A percentile compares a stretch with the other conserved stretches of the same genome.
These are phyloP conservation scores for Cryphonectria radicalis DNA, from an alignment of 2,329 filamentous ascomycete species.

Conservation along the genomic window DNA sequence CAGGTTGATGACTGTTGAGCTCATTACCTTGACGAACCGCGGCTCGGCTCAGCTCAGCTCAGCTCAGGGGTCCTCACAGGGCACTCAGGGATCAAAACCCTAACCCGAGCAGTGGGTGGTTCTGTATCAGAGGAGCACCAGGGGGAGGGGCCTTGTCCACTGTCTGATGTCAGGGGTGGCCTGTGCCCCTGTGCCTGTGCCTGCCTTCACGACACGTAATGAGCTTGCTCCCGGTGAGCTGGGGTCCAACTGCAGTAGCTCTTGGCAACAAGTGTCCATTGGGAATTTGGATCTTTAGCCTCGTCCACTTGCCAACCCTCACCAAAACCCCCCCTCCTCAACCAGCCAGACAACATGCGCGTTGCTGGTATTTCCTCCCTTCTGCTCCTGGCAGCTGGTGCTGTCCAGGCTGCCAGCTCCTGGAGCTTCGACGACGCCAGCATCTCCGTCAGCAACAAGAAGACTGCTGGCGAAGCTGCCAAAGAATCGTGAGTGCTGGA, in stretches of 20 bases:
- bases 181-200: conserved; percentile 10
- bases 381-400: conserved; percentile 54
- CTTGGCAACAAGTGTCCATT: conserved; percentile 26
- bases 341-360: conserved; percentile 42
- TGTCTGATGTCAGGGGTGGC: conserved; percentile 8
- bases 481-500: conserved; percentile 66
- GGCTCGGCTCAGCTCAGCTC: conserved; percentile 14
- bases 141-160: not conserved
- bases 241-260: conserved; percentile 12
- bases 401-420: conserved; percentile 57
- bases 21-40: not conserved
- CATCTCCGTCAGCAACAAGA: conserved; percentile 69
- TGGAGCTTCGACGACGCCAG: conserved; percentile 79
- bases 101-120: not conserved
- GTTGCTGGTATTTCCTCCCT: conserved; percentile 46
- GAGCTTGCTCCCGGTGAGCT: conserved; percentile 14
- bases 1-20: not conserved
- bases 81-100: not conserved
- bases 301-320: conserved; percentile 19
- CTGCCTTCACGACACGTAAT: conserved; percentile 29
- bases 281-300: conserved; percentile 21
- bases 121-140: not conserved
- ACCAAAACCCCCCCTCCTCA: conserved; percentile 17
- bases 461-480: conserved; percentile 55
- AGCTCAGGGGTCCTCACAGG: not conserved